Evolutionary conservation across 345 rosid species (phyloP), one percentile per base, ranked within the genome.

Genomic region (Hibiscus syriacus): DNA sequence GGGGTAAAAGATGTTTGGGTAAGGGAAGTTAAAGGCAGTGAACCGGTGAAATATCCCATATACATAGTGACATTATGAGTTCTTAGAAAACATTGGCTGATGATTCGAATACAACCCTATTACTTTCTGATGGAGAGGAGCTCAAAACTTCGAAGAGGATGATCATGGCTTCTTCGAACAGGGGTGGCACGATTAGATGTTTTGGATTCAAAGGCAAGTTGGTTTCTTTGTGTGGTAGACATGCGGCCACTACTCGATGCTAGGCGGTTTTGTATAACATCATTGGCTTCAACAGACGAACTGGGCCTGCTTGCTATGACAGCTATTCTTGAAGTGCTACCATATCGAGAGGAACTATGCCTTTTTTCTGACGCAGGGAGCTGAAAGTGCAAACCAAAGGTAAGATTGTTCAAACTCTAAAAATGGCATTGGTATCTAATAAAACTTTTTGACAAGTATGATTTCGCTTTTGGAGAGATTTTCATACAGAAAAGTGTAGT

Each of bases 311-410:
- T 80, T 19, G 48, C 17, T 76, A 83, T 83, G 0, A 85, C 43
- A n/a, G 88, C 95, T 78, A 78, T 90, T 75, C 87, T 86, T 30
- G 94, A 81, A 56, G 88, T 66, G 66, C 88, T 85, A 59, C 90
- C 92, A 49, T 86, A 80, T 63, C 88, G 86, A 45, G 92, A 86
- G 48, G 83, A 76, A 65, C 74, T 73, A 7, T 75, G 78, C 39
- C 79, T 66, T 70, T 81, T 81, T 55, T 81, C 92, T 0, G 87
- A 72, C 27, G 81, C 85, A 55, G 78, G 76, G 53, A 66, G 81
- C 92, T 89, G 86, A 65, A 43, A 52, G 1, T 5, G 10, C 12
- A 74, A 17, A 64, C 50, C 20, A 70, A 45, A 54, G 20, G 57
- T 6, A n/a, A 19, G 26, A 38, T 14, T 38, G 34, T 10, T 20